These are phyloP conservation scores for Ciborinia camelliae DNA, from an alignment of 2,329 filamentous ascomycete genomes.

Conservation along the genomic window DNA sequence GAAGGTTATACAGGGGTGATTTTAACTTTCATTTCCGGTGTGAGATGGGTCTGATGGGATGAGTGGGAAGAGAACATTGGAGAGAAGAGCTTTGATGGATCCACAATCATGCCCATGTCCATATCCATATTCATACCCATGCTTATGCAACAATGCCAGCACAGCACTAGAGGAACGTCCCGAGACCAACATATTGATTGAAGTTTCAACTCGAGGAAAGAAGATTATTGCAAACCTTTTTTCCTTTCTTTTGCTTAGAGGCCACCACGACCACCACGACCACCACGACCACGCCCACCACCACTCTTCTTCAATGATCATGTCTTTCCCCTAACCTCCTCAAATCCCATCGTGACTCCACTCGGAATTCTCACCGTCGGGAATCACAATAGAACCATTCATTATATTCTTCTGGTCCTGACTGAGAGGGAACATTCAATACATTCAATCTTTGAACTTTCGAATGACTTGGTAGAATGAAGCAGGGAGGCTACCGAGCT, in stretches of 20 bases:
- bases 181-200: not conserved
- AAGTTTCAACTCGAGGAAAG: not conserved
- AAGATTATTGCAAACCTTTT: no score
- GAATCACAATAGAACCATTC: not conserved
- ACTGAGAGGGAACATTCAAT: not conserved
- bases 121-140: no score
- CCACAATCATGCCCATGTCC: no score
- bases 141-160: slow-evolving; percentile 9
- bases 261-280: no score
- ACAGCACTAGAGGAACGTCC: slow-evolving; percentile 1
- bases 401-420: not conserved
- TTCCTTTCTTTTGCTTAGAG: not conserved
- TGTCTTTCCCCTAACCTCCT: not conserved
- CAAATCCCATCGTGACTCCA: not conserved
- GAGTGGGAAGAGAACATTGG: no score
- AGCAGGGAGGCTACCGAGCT: no score
- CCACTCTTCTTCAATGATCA: not conserved
- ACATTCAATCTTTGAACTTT: not conserved
- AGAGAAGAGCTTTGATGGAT: no score
- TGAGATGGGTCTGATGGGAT: no score
- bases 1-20: no score
- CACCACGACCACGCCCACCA: no score
- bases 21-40: no score
- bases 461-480: not conserved
- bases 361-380: not conserved